These are phyloP conservation scores for Medicago ruthenica DNA, from an alignment of 306 rosid species.

Conservation along the genomic window DNA sequence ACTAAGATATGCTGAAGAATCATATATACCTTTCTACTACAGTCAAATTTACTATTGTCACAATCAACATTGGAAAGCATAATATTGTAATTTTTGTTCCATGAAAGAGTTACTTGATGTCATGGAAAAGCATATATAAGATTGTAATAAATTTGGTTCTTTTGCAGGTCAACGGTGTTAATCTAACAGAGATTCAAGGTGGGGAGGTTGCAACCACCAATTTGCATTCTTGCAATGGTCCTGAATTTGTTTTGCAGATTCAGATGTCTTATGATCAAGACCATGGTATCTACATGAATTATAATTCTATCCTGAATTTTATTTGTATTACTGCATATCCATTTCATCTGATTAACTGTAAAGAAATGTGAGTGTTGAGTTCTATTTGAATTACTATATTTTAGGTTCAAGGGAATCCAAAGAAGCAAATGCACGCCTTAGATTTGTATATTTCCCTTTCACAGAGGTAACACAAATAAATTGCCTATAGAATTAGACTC, in stretches of 20 bases:
- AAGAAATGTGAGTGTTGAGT: constrained; percentile 19
- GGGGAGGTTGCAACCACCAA: constrained; percentile 74
- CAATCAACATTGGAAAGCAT: neutral
- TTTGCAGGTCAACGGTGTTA: constrained; percentile 59
- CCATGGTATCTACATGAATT: neutral
- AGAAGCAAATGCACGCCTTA: constrained; percentile 68
- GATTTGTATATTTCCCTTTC: constrained; percentile 62
- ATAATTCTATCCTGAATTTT: no score
- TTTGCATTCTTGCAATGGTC: constrained; percentile 72
- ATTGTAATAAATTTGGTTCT: constrained; percentile 9
- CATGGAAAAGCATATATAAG: neutral
- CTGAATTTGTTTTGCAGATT: constrained; percentile 65
- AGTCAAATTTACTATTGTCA: neutral
- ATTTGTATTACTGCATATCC: neutral
- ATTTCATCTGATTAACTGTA: neutral
- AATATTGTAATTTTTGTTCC: neutral
- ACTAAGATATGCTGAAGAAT: neutral
- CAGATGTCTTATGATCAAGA: constrained; percentile 37
- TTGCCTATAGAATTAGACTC: neutral
- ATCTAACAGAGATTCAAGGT: constrained; percentile 64
- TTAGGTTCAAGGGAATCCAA: constrained; percentile 49
- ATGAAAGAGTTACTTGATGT: neutral
- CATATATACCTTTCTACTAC: neutral
- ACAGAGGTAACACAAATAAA: constrained; percentile 48
- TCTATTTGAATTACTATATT: constrained; percentile 26